Evolutionary conservation across 345 rosid species (phyloP).

Genomic region (Bruguiera parviflora): DNA sequence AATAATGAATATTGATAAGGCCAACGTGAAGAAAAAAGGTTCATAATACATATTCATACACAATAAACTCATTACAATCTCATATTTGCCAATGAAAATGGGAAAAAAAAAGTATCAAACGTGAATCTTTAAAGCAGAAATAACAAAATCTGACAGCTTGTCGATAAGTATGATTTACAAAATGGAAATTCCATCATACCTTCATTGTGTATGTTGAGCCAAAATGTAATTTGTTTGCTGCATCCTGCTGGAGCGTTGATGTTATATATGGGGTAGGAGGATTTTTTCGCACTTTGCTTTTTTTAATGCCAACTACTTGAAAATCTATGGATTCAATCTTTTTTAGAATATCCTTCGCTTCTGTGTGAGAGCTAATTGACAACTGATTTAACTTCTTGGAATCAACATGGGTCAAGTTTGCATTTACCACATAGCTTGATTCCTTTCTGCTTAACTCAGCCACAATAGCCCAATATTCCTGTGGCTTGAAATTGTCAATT

Average conservation of each 20-base stretch:
- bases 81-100: neutral
- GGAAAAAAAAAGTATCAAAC: neutral
- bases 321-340: slow-evolving; percentile 48
- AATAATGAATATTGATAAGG: neutral
- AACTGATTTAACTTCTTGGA: slow-evolving; percentile 69
- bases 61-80: neutral
- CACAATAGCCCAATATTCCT: slow-evolving; percentile 78
- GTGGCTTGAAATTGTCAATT: slow-evolving; percentile 79
- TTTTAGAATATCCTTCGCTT: slow-evolving; percentile 55
- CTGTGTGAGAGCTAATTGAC: slow-evolving; percentile 56
- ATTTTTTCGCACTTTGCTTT: slow-evolving; percentile 52
- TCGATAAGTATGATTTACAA: neutral
- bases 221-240: slow-evolving; percentile 85
- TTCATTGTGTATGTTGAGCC: slow-evolving; percentile 73
- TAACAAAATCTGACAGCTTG: neutral
- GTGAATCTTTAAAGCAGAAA: neutral
- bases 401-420: slow-evolving; percentile 63
- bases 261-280: slow-evolving; percentile 96
- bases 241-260: slow-evolving; percentile 98
- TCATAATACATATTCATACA: neutral
- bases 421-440: slow-evolving; percentile 21
- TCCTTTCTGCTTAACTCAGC: slow-evolving; percentile 44
- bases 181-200: slow-evolving; percentile 42
- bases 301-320: slow-evolving; percentile 57
- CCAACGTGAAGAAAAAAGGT: neutral